A percentile compares a stretch with the other conserved stretches of the same genome.
phyloP scores from a whole-genome alignment of 2,329 filamentous ascomycete species.

The Aspergillus viridinutans region DNA sequence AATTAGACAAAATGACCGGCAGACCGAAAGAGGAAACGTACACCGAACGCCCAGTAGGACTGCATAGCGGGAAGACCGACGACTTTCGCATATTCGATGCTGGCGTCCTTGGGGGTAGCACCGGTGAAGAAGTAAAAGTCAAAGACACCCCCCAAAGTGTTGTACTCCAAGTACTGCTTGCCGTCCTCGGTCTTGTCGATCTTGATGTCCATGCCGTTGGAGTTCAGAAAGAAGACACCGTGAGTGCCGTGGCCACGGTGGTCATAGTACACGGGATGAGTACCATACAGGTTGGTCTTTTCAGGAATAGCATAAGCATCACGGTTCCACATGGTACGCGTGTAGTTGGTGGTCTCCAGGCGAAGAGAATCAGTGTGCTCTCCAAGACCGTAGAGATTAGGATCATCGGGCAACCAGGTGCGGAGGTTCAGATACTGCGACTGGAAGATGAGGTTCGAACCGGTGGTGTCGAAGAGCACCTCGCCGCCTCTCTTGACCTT shows the following conservation, averaged over 20 bases:
- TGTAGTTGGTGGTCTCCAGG: conserved; percentile 65
- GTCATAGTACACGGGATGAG: conserved; percentile 72
- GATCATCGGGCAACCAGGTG: conserved; percentile 63
- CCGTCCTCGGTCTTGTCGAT: conserved; percentile 59
- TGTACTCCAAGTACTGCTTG: conserved; percentile 73
- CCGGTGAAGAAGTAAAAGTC: conserved; percentile 67
- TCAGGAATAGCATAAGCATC: conserved; percentile 61
- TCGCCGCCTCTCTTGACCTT: conserved; percentile 44
- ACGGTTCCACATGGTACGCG: conserved; percentile 65
- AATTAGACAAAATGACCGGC: neutral
- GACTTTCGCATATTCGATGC: conserved; percentile 56
- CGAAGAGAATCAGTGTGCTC: conserved; percentile 70
- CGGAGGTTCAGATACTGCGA: conserved; percentile 71
- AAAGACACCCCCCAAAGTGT: conserved; percentile 69
- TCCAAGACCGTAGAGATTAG: conserved; percentile 73
- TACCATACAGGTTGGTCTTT: conserved; percentile 66
- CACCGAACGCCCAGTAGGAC: conserved; percentile 62
- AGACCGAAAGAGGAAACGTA: conserved; percentile 16
- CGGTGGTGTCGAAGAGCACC: conserved; percentile 65
- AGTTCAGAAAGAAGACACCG: conserved; percentile 67
- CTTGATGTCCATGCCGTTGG: conserved; percentile 73
- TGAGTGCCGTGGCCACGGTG: conserved; percentile 59
- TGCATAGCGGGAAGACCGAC: conserved; percentile 57
- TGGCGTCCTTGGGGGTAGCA: conserved; percentile 54
- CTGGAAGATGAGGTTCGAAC: conserved; percentile 66